Evolutionary conservation across 2,329 filamentous ascomycete species (phyloP), one percentile per base, ranked within the genome.

Genomic region (Microsporum canis): DNA sequence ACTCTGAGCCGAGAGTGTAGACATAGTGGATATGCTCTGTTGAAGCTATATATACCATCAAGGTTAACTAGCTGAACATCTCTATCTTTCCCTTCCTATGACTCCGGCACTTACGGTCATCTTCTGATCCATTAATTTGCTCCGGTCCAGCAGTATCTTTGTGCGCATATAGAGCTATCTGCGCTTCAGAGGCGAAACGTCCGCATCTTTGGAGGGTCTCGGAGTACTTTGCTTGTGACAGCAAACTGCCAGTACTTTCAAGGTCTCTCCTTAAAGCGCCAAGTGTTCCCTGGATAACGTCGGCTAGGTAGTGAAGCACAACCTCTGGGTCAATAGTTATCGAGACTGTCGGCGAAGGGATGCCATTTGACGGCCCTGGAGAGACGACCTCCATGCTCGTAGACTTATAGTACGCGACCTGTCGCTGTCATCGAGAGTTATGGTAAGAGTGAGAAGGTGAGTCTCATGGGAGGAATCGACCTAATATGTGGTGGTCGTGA

Each of bases 141-240:
- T 82, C 78, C 10, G 79, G 79, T 65, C 80, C 78, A 59, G 82
- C 76, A 65, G 86, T 67, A 63, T 77, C 64, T 57, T 66, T 96
- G 72, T 94, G 88, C 65, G 96, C 87, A 76, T 97, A 97, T 65
- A 99, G 79, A 60, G 88, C 90, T 64, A 87, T 85, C 76, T 96
- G 90, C 62, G 88, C 82, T 75, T 99, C 95, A 64, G 86, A 85
- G 62, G 91, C 91, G 75, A 97, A 97, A 69, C 91, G 87, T 66
- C 85, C 85, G 75, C 92, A 96, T 77, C 90, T 84, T 71, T 91
- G 86, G 61, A 95, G 77, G 5, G 94, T 96, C 68, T 97, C 92
- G 60, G 81, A 77, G 67, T 89, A 83, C 67, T 82, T 84, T 61
- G 80, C 76, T 69, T 85, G 80, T 62, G 91, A 90, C 64, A 99